phyloP scores from a whole-genome alignment of 305 asterid genomes.

The Solanum aculeatissimum region DNA sequence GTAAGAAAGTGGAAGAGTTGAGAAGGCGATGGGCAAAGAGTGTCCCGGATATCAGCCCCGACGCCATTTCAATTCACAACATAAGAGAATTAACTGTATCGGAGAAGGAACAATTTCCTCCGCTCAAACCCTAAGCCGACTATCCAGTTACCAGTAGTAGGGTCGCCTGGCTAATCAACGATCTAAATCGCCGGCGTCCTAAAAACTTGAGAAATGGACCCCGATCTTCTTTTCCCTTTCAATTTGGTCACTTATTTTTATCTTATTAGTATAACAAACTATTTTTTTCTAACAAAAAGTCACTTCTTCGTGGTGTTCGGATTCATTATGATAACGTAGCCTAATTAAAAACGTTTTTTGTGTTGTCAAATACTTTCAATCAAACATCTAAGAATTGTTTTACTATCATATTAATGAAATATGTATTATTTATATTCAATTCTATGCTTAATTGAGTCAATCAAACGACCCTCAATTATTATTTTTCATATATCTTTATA shows the following conservation, averaged over 20 bases:
- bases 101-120: not conserved
- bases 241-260: not conserved
- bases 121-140: not conserved
- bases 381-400: not conserved
- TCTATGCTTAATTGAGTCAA: not conserved
- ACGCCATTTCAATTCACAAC: slow-evolving; percentile 28
- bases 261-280: not conserved
- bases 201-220: not conserved
- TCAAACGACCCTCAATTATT: not conserved
- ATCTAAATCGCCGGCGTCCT: not conserved
- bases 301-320: too few species aligned
- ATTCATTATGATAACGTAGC: too few species aligned
- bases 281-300: not conserved
- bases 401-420: not conserved
- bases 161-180: not conserved
- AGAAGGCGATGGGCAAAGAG: slow-evolving; percentile 48
- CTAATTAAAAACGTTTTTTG: too few species aligned
- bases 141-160: not conserved
- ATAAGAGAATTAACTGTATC: not conserved
- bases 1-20: slow-evolving; percentile 26
- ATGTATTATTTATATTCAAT: not conserved
- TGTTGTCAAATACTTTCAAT: too few species aligned
- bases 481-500: not conserved
- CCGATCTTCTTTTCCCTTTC: not conserved
- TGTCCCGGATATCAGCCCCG: slow-evolving; percentile 46